phyloP scores from a whole-genome alignment of 2,329 filamentous ascomycete genomes.

The Hymenoscyphus fraxineus region DNA sequence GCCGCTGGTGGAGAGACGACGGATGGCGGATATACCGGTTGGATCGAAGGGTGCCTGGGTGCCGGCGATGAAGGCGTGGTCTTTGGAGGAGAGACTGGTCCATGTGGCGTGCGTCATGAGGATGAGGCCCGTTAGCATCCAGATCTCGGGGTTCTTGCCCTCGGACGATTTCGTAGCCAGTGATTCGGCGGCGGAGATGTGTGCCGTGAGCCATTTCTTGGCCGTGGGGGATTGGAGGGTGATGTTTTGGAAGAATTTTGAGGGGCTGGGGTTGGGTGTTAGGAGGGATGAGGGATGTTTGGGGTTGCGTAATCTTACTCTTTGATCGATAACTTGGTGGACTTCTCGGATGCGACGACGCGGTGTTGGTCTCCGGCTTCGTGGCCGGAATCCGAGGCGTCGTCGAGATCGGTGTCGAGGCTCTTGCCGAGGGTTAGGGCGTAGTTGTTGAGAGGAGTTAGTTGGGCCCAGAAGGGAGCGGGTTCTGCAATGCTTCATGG shows the following conservation, averaged over 20 bases:
- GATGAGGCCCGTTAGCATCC: slow-evolving; percentile 27
- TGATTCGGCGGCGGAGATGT: slow-evolving; percentile 22
- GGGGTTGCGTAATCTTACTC: slow-evolving; percentile 23
- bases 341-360: slow-evolving; percentile 25
- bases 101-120: slow-evolving; percentile 30
- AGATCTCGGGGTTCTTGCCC: slow-evolving; percentile 17
- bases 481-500: slow-evolving; percentile 16
- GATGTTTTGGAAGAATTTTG: slow-evolving; percentile 22
- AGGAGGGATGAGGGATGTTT: too few species aligned
- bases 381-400: slow-evolving; percentile 13
- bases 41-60: slow-evolving; percentile 25
- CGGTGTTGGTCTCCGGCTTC: slow-evolving; percentile 18
- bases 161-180: not conserved
- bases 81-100: slow-evolving; percentile 20
- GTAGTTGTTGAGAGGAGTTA: slow-evolving; percentile 20
- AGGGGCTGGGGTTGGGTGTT: slow-evolving; percentile 11
- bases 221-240: slow-evolving; percentile 22
- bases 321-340: slow-evolving; percentile 23
- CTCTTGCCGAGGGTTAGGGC: slow-evolving; percentile 24
- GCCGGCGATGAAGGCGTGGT: slow-evolving; percentile 18
- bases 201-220: slow-evolving; percentile 25
- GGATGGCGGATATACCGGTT: slow-evolving; percentile 19
- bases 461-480: slow-evolving; percentile 21
- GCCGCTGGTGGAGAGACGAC: slow-evolving; percentile 23
- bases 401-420: slow-evolving; percentile 13